phyloP scores from a whole-genome alignment of 768 basidiomycete genomes.

The Termitomyces sp. region DNA sequence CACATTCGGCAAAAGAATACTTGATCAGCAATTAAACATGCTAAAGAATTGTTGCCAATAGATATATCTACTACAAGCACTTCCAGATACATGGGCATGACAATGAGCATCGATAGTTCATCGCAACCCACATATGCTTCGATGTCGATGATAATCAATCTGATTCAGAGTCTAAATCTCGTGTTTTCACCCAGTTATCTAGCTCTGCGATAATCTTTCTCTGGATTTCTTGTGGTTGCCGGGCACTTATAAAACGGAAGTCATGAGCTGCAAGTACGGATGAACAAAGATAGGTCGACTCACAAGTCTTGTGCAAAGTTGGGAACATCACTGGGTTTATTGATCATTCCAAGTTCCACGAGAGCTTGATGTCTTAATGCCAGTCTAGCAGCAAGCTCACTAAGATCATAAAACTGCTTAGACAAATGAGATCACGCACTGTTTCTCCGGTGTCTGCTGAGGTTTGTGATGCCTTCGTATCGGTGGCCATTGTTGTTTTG shows the following conservation, averaged over 20 bases:
- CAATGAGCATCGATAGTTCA: not conserved
- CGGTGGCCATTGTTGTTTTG: constrained; percentile 59
- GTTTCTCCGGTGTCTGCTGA: constrained; percentile 39
- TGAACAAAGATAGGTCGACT: constrained; percentile 19
- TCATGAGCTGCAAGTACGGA: constrained; percentile 1
- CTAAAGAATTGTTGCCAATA: not conserved
- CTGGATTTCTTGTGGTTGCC: constrained; percentile 36
- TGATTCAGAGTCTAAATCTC: constrained; percentile 10
- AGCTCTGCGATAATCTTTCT: constrained; percentile 34
- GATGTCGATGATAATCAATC: not conserved
- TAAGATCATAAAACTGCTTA: constrained; percentile 2
- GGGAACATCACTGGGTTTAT: constrained; percentile 41
- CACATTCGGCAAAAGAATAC: too few relatives aligned
- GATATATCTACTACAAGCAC: not conserved
- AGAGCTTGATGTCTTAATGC: constrained; percentile 52
- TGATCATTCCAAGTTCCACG: constrained; percentile 56
- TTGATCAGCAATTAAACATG: not conserved
- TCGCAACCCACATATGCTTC: not conserved
- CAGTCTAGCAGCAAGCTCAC: constrained; percentile 31
- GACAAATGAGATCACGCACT: constrained; percentile 29
- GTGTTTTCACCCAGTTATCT: constrained; percentile 26
- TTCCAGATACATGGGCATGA: not conserved
- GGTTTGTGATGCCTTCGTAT: constrained; percentile 50
- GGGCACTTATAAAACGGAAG: constrained; percentile 23
- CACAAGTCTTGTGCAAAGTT: constrained; percentile 64